Evolutionary conservation across 202 grass and related monocot genomes (phyloP).

Genomic region (Cymbopogon flexuosus): DNA sequence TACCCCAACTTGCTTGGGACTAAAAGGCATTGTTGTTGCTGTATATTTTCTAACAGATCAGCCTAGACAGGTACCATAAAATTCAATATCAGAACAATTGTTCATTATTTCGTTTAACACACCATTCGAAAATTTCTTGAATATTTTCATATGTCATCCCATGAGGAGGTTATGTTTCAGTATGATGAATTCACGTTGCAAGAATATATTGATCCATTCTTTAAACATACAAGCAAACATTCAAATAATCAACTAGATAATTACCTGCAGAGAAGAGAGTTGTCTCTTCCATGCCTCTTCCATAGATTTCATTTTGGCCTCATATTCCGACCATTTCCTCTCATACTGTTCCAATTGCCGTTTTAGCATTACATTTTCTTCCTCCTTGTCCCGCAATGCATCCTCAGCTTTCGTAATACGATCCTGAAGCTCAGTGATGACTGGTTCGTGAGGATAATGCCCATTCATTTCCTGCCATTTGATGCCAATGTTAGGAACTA

Average conservation of each 20-base stretch:
- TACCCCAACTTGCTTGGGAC: background rate
- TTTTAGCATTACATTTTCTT: slow-evolving; percentile 80
- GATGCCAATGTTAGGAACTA: slow-evolving; percentile 35
- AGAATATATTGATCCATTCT: background rate
- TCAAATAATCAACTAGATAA: background rate
- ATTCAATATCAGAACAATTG: slow-evolving; percentile 5
- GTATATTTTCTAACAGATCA: background rate
- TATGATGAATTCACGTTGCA: slow-evolving; percentile 19
- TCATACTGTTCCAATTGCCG: slow-evolving; percentile 80
- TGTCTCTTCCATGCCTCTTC: slow-evolving; percentile 93
- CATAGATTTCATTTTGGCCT: slow-evolving; percentile 91
- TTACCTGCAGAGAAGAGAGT: slow-evolving; percentile 86
- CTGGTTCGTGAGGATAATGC: slow-evolving; percentile 43
- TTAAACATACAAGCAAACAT: slow-evolving; percentile 7
- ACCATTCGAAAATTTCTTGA: background rate
- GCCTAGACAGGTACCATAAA: background rate
- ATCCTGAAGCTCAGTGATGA: slow-evolving; percentile 47
- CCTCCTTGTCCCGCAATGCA: slow-evolving; percentile 67
- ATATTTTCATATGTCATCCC: background rate
- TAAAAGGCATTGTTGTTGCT: background rate
- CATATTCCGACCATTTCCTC: slow-evolving; percentile 82
- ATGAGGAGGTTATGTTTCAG: background rate
- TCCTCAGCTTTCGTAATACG: slow-evolving; percentile 57
- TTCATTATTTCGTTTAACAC: background rate
- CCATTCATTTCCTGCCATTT: slow-evolving; percentile 50